Base-by-base conservation (phyloP, 1,284 basidiomycete genomes). In the Irpex lacteus region DNA sequence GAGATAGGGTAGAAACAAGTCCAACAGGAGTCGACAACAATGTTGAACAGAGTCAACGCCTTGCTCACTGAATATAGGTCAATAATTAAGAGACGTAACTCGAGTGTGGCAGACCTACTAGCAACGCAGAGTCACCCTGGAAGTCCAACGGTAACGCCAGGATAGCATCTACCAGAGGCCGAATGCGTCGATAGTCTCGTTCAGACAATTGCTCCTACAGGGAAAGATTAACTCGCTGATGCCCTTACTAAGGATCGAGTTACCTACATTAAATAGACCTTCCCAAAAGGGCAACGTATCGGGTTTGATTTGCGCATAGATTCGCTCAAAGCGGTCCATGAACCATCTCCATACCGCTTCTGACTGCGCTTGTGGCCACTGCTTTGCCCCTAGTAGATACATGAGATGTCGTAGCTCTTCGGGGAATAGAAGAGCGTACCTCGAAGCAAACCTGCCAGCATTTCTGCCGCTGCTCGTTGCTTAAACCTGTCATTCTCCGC, bases 381-480 rank as follows among this genome's bases (percentile, higher is more conserved):
- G 94, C 76, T 98, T 98, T 11, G 91, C 89, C 32, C 95, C 96
- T 85, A 81, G 70, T n/a, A 8, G 18, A 52, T 8, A 52, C 8
- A 49, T 65, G 21, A 54, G 38, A 34, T 32, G 37, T 3, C 21
- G 60, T 44, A 26, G 26, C 7, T 19, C 15, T n/a, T 52, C 13
- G 18, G 21, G 7, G 40, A 4, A 52, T n/a, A 21, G 18, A 5
- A 3, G 44, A 19, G 61, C 74, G 64, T 71, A 89, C 89, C 89
- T 68, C 88, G 83, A 60, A 91, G 74, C 58, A 92, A 72, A 53
- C 96, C 96, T 55, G 87, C 84, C 44, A 98, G 74, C 37, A 98
- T 79, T 80, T 99, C 97, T 60, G 91, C 94, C 5, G 91, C 91
- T 21, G 95, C 95, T 37, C 96, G 86, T 73, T 97, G 96, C 77